Evolutionary conservation across 2,329 filamentous ascomycete genomes (phyloP).

Genomic region (Bretziella fagacearum): DNA sequence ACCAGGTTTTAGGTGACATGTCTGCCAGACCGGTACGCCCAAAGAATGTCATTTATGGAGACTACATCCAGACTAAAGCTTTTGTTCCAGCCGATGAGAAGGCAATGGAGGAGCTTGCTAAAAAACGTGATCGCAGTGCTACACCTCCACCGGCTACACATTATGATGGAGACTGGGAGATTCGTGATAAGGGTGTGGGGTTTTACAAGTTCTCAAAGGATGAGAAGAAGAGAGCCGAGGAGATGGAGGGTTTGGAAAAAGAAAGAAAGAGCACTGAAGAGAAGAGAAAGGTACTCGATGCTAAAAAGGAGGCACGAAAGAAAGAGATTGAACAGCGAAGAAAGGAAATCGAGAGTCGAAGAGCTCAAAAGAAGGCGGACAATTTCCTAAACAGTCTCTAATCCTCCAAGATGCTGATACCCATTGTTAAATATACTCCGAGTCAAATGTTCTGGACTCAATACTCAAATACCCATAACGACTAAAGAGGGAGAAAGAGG

Average conservation of each 20-base stretch:
- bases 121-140: slow-evolving; percentile 57
- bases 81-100: slow-evolving; percentile 59
- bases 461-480: no score
- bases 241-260: slow-evolving; percentile 59
- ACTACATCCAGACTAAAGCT: slow-evolving; percentile 65
- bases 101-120: slow-evolving; percentile 63
- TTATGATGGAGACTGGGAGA: slow-evolving; percentile 72
- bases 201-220: slow-evolving; percentile 83
- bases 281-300: slow-evolving; percentile 33
- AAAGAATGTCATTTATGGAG: slow-evolving; percentile 58
- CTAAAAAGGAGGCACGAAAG: slow-evolving; percentile 40
- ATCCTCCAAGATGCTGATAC: not conserved
- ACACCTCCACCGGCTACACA: slow-evolving; percentile 69
- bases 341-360: slow-evolving; percentile 41
- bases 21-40: not conserved
- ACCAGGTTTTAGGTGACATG: not conserved
- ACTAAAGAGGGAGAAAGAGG: no score
- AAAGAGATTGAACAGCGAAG: slow-evolving; percentile 47
- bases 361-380: slow-evolving; percentile 53
- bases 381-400: slow-evolving; percentile 44
- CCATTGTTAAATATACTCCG: not conserved
- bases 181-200: slow-evolving; percentile 72
- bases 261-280: slow-evolving; percentile 49
- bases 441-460: not conserved
- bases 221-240: slow-evolving; percentile 41